Percentiles rank a stretch among this genome's conserved stretches.
These are phyloP conservation scores for Cordyceps cateniannulata DNA, from an alignment of 2,329 filamentous ascomycete species.

Conservation along the genomic window DNA sequence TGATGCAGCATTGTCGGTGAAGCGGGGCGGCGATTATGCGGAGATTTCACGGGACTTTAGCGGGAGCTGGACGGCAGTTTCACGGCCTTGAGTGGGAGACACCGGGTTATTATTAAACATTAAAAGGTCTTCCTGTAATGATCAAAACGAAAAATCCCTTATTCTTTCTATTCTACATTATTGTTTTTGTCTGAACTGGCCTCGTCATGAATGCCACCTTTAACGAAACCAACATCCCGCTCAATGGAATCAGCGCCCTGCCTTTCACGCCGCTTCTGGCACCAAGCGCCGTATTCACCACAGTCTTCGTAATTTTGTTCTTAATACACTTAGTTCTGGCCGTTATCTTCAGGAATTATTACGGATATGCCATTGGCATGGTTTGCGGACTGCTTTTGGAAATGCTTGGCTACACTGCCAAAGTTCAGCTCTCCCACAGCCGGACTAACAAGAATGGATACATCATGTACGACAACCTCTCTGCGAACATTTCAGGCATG, in stretches of 20 bases:
- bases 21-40: background rate
- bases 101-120: background rate
- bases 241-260: slow-evolving; percentile 15
- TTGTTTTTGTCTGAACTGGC: background rate
- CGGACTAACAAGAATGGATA: slow-evolving; percentile 17
- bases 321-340: slow-evolving; percentile 8
- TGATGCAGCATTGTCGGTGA: background rate
- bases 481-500: background rate
- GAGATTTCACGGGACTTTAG: slow-evolving; percentile 1
- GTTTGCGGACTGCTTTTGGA: slow-evolving; percentile 16
- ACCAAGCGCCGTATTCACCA: slow-evolving; percentile 12
- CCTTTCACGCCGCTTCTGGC: slow-evolving; percentile 13
- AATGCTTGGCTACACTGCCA: slow-evolving; percentile 17
- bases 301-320: slow-evolving; percentile 8
- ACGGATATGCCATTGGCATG: slow-evolving; percentile 19
- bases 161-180: background rate
- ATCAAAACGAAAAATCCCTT: background rate
- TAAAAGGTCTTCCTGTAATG: background rate
- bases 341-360: slow-evolving; percentile 13
- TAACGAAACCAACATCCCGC: background rate
- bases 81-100: no score
- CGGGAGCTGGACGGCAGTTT: background rate
- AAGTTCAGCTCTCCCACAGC: slow-evolving; percentile 15
- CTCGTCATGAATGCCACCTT: background rate
- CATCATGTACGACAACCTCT: slow-evolving; percentile 16